These are phyloP conservation scores for Ascocoryne sarcoides DNA, from an alignment of 2,329 filamentous ascomycete genomes.

Conservation along the genomic window DNA sequence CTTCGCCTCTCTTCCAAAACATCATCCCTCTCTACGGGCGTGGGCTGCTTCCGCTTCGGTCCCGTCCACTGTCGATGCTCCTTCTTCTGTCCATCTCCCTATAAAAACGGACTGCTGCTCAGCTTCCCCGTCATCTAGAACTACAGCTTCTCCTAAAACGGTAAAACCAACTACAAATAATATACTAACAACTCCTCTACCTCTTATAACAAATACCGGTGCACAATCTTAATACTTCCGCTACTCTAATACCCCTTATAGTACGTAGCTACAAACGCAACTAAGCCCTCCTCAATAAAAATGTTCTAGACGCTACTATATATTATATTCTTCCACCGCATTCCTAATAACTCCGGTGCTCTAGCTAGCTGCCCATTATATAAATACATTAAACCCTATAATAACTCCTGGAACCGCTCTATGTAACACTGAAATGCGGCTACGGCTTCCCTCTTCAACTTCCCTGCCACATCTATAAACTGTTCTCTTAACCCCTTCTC, in stretches of 20 bases:
- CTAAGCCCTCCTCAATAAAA: too few species aligned
- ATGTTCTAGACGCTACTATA: too few species aligned
- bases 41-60: constrained; percentile 4
- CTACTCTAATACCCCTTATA: constrained; percentile 19
- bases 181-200: constrained; percentile 22
- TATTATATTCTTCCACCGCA: too few species aligned
- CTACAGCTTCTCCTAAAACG: constrained; percentile 11
- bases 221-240: constrained; percentile 21
- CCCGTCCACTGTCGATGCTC: constrained; percentile 8
- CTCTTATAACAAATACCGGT: constrained; percentile 22
- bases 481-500: too few species aligned
- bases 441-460: too few species aligned
- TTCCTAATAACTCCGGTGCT: too few species aligned
- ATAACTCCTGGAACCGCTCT: too few species aligned
- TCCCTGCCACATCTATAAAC: too few species aligned
- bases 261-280: constrained; percentile 22
- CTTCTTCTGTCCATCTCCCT: not conserved
- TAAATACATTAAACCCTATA: too few species aligned
- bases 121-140: constrained; percentile 7
- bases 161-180: constrained; percentile 24
- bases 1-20: constrained; percentile 1
- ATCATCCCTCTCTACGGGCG: too few species aligned
- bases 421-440: too few species aligned
- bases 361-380: too few species aligned
- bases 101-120: not conserved